Conservation (phyloP, 345 rosid genomes). For the Pistacia atlantica region DNA sequence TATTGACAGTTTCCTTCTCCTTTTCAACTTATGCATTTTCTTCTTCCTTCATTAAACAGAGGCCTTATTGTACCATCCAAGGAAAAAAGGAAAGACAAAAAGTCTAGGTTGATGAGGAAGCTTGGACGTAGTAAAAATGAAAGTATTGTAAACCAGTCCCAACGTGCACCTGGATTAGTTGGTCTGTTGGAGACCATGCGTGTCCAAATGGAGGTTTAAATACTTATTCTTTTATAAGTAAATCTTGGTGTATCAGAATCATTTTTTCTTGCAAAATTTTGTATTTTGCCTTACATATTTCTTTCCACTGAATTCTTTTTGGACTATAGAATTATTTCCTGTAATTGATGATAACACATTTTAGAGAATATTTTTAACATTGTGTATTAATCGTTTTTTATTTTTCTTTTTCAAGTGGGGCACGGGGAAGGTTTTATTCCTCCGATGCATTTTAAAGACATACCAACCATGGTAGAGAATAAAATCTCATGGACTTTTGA, state of each 20-base stretch:
- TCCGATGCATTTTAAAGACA: background rate
- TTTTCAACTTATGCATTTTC: slow-evolving; percentile 18
- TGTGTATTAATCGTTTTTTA: no score
- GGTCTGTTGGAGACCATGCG: slow-evolving; percentile 86
- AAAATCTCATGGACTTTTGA: slow-evolving; percentile 1
- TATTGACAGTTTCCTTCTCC: slow-evolving; percentile 16
- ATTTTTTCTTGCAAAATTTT: background rate
- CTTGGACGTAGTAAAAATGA: slow-evolving; percentile 87
- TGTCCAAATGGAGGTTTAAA: slow-evolving; percentile 89
- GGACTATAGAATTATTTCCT: background rate
- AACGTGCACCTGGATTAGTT: slow-evolving; percentile 72
- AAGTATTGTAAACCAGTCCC: slow-evolving; percentile 55
- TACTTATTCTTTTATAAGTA: slow-evolving; percentile 2
- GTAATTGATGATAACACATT: no score
- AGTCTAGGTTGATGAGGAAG: slow-evolving; percentile 86
- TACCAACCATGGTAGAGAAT: background rate
- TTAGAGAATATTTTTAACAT: no score
- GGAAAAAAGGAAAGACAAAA: slow-evolving; percentile 86
- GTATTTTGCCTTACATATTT: background rate
- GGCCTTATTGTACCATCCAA: slow-evolving; percentile 92
- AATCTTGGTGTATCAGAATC: background rate
- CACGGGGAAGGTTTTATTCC: no score
- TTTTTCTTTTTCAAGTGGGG: no score
- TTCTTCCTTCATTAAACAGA: slow-evolving; percentile 36
- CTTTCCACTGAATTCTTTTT: slow-evolving; percentile 1